Evolutionary conservation across 495 filamentous ascomycete genomes (phyloP).

Genomic region (Extremus antarcticus): DNA sequence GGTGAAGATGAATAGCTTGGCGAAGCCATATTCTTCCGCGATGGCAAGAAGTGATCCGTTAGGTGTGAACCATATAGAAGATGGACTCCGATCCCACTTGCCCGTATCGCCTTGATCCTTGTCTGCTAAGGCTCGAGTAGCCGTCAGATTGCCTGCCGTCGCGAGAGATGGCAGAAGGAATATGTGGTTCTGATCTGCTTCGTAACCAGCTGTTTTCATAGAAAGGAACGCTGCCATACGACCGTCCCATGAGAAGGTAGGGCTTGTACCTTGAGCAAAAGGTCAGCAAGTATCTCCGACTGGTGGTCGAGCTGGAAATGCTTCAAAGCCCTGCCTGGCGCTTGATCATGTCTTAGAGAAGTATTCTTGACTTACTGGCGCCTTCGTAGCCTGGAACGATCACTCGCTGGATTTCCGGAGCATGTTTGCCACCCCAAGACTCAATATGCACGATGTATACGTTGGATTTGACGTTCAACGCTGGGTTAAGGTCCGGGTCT

Average conservation of each 20-base stretch:
- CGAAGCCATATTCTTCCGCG: slow-evolving; percentile 24
- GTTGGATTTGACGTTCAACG: slow-evolving; percentile 70
- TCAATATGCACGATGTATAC: slow-evolving; percentile 60
- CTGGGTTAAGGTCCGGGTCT: slow-evolving; percentile 66
- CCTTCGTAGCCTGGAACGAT: slow-evolving; percentile 44
- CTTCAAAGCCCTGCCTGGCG: no score
- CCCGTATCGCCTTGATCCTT: background rate
- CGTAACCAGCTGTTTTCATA: slow-evolving; percentile 68
- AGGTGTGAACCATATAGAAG: slow-evolving; percentile 21
- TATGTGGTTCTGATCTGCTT: slow-evolving; percentile 76
- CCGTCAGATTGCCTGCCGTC: slow-evolving; percentile 39
- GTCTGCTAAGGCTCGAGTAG: slow-evolving; percentile 23
- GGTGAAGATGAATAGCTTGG: slow-evolving; percentile 13
- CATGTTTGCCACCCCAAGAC: slow-evolving; percentile 34
- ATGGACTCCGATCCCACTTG: slow-evolving; percentile 23
- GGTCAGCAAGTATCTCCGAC: no score
- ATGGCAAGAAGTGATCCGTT: slow-evolving; percentile 18
- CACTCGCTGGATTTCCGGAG: slow-evolving; percentile 34
- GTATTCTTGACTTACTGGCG: no score
- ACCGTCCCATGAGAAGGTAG: slow-evolving; percentile 66
- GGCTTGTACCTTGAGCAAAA: no score
- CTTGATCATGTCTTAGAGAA: no score
- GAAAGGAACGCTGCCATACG: slow-evolving; percentile 55
- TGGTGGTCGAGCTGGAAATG: no score
- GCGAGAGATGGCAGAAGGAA: slow-evolving; percentile 43